Base-by-base conservation (phyloP, 768 basidiomycete genomes). In the Suillus brevipes region DNA sequence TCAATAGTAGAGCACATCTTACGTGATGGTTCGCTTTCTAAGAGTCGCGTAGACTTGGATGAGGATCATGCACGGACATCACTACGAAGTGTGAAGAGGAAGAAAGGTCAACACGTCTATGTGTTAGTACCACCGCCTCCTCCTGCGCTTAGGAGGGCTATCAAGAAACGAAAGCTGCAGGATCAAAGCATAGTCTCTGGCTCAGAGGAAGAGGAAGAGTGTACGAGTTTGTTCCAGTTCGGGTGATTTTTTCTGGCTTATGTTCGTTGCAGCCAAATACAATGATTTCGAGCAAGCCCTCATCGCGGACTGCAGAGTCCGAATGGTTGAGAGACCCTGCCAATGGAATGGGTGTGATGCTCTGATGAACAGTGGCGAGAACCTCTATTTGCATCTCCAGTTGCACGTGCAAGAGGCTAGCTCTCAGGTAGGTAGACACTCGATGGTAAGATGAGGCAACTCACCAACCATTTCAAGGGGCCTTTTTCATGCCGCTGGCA, bases 331-430 rank as follows among this genome's bases (percentile, higher is more conserved):
- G 66, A 72, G 78, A 52, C 76, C 73, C 13, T 92, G 90, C 75
- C 80, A 78, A 72, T 92, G 90, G 90, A 75, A 74, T 63, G 78
- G 79, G 34, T 92, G 90, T 74, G 79, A 78, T 64, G 79, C 78
- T 49, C 68, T 85, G 16, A 69, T 90, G 67, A 89, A 87, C 70
- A 87, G 86, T 53, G 75, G 78, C 7, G 77, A 81, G 50, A 80
- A 76, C 52, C 73, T 91, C 60, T 70, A 82, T 43, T 70, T 74
- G 23, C 90, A 92, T 78, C 72, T 88, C 40, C 74, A 74, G 57
- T 63, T 68, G 28, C 82, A 83, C 71, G 77, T 72, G 16, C 53
- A 68, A 18, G 78, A 79, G 58, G 67, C 67, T 68, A 70, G 63
- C 64, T 68, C 62, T 64, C 73, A 75, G 72, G 75, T 76, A 66